Evolutionary conservation across 2,329 filamentous ascomycete species (phyloP), one percentile per base, ranked within the genome.

Genomic region (Coccinonectria pachysandricola): DNA sequence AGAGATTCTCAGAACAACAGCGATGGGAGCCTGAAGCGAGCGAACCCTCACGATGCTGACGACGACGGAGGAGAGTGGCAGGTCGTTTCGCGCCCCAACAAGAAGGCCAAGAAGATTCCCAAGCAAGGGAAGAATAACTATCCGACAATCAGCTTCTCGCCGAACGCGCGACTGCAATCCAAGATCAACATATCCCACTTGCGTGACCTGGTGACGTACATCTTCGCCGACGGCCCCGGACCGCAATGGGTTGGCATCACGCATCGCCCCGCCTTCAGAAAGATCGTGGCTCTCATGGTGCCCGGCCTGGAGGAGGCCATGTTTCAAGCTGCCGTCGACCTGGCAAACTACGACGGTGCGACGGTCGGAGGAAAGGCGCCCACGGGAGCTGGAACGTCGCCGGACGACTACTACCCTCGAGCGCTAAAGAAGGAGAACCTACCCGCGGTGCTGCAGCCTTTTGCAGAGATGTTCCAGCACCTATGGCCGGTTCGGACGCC

Each of bases 281-380:
- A 91, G 57, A 79, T 92, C 15, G 87, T 96, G 15, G 72, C 83
- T 20, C 61, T 98, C 39, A 88, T 95, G 81, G 76, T 95, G 8
- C 91, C 91, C 8, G 91, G 91, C 0, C 59, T 98, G 13, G 88
- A 96, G 49, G 72, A 84, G 45, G 80, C 75, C 36, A 91, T 96
- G 81, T 93, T 96, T 57, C 73, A 80, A 51, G 66, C 71, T 8
- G 49, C 56, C 19, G 62, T 68, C 19, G 57, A 74, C 37, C 66
- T 65, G 24, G 48, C 54, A 7, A 55, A 48, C 2, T 72, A 65
- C 43, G 49, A 58, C 14, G 37, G 30, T 34, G 42, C 12, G 49
- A 50, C 24, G 46, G 49, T 17, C 46, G 57, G 11, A 47, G 57
- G 21, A 26, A 35, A 29, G 14, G 19, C 34, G 3, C 37, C 53